Conservation (phyloP, 352 stramenopile genomes). For the Plasmopara viticola region DNA sequence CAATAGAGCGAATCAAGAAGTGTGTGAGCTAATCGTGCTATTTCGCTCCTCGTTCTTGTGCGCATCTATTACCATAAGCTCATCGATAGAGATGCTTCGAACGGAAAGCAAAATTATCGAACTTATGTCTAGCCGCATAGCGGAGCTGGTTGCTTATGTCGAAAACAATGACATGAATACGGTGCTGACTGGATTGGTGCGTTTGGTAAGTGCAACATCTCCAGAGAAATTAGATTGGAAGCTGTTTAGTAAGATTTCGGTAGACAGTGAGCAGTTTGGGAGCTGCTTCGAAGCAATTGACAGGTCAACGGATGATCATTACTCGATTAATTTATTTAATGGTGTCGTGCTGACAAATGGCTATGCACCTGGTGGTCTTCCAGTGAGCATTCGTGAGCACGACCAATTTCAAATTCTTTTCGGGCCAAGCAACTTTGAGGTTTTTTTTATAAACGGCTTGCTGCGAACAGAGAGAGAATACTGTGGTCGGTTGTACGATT, state of each 20-base stretch:
- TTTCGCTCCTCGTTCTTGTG: slow-evolving; percentile 35
- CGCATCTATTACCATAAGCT: slow-evolving; percentile 16
- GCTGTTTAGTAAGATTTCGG: slow-evolving; percentile 3
- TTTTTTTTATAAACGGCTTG: slow-evolving; percentile 22
- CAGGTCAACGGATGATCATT: slow-evolving; percentile 12
- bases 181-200: slow-evolving; percentile 20
- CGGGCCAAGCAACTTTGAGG: slow-evolving; percentile 44
- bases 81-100: slow-evolving; percentile 14
- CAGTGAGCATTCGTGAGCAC: slow-evolving; percentile 25
- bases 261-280: slow-evolving; percentile 1
- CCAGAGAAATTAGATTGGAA: slow-evolving; percentile 22
- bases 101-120: slow-evolving; percentile 23
- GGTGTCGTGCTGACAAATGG: slow-evolving; percentile 39
- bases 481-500: slow-evolving; percentile 33
- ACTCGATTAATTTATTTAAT: slow-evolving; percentile 47
- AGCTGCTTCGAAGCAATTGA: slow-evolving; percentile 32
- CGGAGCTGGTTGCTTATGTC: slow-evolving; percentile 13
- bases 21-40: slow-evolving; percentile 40
- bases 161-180: not conserved
- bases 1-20: slow-evolving; percentile 11
- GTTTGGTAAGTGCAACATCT: slow-evolving; percentile 19
- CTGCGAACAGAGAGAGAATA: slow-evolving; percentile 25
- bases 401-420: slow-evolving; percentile 38
- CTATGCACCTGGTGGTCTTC: slow-evolving; percentile 29
- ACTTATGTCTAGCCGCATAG: slow-evolving; percentile 30